These are phyloP conservation scores for Aspergillus oerlinghausenensis DNA, from an alignment of 2,329 filamentous ascomycete genomes.

Conservation along the genomic window DNA sequence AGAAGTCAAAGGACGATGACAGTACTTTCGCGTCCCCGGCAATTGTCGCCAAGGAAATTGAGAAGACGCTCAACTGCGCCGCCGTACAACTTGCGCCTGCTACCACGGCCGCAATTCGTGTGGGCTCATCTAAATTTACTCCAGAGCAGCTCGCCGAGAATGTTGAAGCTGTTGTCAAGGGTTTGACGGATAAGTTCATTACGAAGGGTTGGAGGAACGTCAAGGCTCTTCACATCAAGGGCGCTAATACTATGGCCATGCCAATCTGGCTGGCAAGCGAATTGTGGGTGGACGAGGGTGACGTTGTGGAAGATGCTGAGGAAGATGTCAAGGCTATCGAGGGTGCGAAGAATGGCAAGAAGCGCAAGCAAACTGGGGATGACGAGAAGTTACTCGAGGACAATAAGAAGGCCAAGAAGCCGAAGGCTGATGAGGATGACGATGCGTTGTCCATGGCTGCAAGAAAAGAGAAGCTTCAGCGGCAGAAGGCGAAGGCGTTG, in stretches of 20 bases:
- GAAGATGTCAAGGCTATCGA: constrained; percentile 32
- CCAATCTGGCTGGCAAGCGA: constrained; percentile 94
- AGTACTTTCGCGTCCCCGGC: constrained; percentile 54
- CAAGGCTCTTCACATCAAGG: constrained; percentile 82
- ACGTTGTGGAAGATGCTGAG: constrained; percentile 56
- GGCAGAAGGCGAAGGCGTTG: constrained; percentile 46
- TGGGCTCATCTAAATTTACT: constrained; percentile 71
- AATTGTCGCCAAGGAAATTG: constrained; percentile 74
- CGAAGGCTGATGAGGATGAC: constrained; percentile 36
- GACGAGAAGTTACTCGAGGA: constrained; percentile 28
- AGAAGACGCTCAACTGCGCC: constrained; percentile 70
- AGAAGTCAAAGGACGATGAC: constrained; percentile 39
- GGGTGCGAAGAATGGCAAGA: constrained; percentile 51
- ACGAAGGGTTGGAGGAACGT: constrained; percentile 85
- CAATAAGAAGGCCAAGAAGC: constrained; percentile 39
- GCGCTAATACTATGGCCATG: constrained; percentile 77
- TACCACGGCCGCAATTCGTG: constrained; percentile 72
- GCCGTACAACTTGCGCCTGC: constrained; percentile 75
- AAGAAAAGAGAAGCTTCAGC: constrained; percentile 47
- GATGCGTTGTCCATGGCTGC: constrained; percentile 30
- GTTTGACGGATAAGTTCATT: constrained; percentile 72
- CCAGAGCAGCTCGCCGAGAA: constrained; percentile 77
- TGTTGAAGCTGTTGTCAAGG: constrained; percentile 64
- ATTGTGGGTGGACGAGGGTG: constrained; percentile 76
- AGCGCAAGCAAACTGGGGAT: constrained; percentile 39